Conservation (phyloP, 345 rosid species). For the Citrus sp. region DNA sequence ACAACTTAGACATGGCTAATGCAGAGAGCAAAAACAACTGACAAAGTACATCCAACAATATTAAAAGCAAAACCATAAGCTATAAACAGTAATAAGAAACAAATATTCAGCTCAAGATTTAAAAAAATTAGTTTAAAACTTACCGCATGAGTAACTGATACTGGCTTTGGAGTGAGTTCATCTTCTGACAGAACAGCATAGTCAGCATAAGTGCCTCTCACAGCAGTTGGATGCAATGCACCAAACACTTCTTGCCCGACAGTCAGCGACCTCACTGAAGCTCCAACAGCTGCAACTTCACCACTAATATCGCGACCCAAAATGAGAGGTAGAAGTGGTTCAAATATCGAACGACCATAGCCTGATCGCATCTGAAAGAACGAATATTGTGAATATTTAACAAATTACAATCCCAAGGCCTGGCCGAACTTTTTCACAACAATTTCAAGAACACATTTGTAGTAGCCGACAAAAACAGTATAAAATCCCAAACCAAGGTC, state of each 20-base stretch:
- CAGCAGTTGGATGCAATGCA: conserved; percentile 95
- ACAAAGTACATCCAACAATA: background rate
- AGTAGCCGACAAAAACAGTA: background rate
- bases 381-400: conserved; percentile 6
- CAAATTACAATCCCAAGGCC: background rate
- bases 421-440: background rate
- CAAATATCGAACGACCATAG: conserved; percentile 89
- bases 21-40: background rate
- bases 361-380: conserved; percentile 85
- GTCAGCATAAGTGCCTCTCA: conserved; percentile 88
- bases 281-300: conserved; percentile 79
- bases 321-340: conserved; percentile 82
- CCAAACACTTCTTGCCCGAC: conserved; percentile 94
- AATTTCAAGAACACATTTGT: background rate
- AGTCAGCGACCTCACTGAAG: conserved; percentile 52
- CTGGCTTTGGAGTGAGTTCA: conserved; percentile 72
- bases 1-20: background rate
- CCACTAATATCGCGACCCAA: conserved; percentile 95
- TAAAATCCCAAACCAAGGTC: background rate
- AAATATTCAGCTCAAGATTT: background rate
- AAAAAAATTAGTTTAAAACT: conserved; percentile 4
- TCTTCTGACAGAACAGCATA: conserved; percentile 82
- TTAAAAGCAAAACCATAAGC: background rate
- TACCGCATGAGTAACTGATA: conserved; percentile 74
- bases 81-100: background rate